Base-by-base conservation (phyloP, 108 stramenopile genomes). In the Mediolabrus comicus region DNA sequence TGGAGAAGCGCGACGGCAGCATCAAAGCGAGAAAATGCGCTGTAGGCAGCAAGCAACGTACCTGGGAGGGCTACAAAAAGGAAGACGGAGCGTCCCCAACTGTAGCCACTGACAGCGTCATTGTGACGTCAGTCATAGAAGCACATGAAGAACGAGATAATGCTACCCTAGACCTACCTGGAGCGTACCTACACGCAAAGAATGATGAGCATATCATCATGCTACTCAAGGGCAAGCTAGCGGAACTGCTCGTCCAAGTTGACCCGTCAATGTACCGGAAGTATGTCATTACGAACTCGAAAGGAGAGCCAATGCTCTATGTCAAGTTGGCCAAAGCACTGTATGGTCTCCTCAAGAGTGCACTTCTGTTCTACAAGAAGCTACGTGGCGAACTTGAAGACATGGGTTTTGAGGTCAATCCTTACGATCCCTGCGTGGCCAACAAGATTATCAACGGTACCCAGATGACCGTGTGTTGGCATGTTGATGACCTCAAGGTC, bases 81-180 rank as follows among this genome's bases (percentile, higher is more conserved):
- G 78, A 82, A 3, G 74, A 82, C 0, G 53, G 74, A 25, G 27
- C 59, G 0, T 64, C 73, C 26, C 81, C 78, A 17, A 82, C 81
- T 0, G 81, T 53, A 0, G 12, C 61, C 3, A 53, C 25, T 13
- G 78, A 79, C 17, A 27, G 56, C 11, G 16, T 85, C 7, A 43
- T 85, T 32, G 17, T 80, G 19, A 72, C 75, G 25, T 49, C 13
- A 25, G 69, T 38, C 0, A 58, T 75, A 0, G 65, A 77, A 0
- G 83, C 79, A 0, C 53, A 77, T 31, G 81, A 87, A 55, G 51
- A 41, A 2, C 22, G 86, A 4, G 63, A 80, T 28, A 68, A 77
- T 0, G 78, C 65, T 2, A 61, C 55, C 0, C 11, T 39, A 0
- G 81, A 87, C 35, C 13, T 84, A 11, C 71, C 73, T 0, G 71